Percentiles rank a stretch among this genome's conserved stretches.
Conservation (phyloP, 129 eudicot genomes). For the Ambrosia trifida region DNA sequence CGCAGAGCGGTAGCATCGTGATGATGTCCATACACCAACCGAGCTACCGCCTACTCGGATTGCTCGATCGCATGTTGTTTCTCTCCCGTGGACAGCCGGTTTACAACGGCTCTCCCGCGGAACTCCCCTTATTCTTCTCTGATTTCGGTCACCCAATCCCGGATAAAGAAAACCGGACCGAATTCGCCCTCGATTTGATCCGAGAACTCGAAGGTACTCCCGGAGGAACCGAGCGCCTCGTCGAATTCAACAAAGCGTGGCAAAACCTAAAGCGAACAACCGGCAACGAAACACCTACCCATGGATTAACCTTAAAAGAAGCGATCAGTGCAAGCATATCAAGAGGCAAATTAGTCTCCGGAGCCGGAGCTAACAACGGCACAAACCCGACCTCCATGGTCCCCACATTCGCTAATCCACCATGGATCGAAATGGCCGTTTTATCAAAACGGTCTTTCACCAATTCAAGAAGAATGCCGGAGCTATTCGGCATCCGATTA, state of each 20-base stretch:
- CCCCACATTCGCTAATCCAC: slow-evolving; percentile 24
- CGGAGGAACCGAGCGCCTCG: slow-evolving; percentile 24
- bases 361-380: slow-evolving; percentile 22
- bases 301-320: slow-evolving; percentile 23
- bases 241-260: slow-evolving; percentile 30
- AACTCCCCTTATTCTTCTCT: slow-evolving; percentile 12
- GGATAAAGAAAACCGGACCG: slow-evolving; percentile 21
- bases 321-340: slow-evolving; percentile 24
- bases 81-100: slow-evolving; percentile 31
- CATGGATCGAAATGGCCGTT: not conserved
- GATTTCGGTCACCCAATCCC: slow-evolving; percentile 31
- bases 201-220: slow-evolving; percentile 25
- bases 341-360: slow-evolving; percentile 27
- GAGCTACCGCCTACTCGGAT: slow-evolving; percentile 26
- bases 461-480: slow-evolving; percentile 15
- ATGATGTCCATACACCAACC: slow-evolving; percentile 31
- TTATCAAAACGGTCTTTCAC: slow-evolving; percentile 19
- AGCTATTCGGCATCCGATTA: slow-evolving; percentile 19
- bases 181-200: slow-evolving; percentile 30
- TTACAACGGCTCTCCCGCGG: slow-evolving; percentile 14
- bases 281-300: slow-evolving; percentile 22
- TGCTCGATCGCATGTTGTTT: slow-evolving; percentile 25
- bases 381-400: slow-evolving; percentile 19
- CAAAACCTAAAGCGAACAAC: slow-evolving; percentile 11
- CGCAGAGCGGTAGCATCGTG: slow-evolving; percentile 28